Evolutionary conservation across 345 rosid genomes (phyloP), one percentile per base, ranked within the genome.

Genomic region (Populus pruinosa): DNA sequence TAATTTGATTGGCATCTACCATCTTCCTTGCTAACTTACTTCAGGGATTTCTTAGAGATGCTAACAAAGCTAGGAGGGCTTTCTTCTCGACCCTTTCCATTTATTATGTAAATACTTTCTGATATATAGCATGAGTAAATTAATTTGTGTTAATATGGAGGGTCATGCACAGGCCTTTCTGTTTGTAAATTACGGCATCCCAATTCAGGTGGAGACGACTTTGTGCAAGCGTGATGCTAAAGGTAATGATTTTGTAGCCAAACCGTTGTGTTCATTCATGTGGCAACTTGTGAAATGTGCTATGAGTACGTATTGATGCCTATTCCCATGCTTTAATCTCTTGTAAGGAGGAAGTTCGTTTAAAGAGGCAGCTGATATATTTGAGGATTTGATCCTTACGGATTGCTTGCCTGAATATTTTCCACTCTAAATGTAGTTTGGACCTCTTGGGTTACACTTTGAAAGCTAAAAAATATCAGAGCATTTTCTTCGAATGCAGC

Each of bases 141-240:
- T 11, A 55, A 18, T 35, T 38, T 4, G n/a, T 53, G 11, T 20
- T 20, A 20, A 20, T 53, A 20, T 53, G 10, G 59, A 53, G 59
- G 59, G 59, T 53, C 67, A 23, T 27, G 67, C 4, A 12, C 67
- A 59, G 29, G 50, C 62, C n/a, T 33, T 36, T 31, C 41, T 3
- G 41, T 17, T 25, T 83, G 77, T 83, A 73, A 23, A 79, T 79
- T 72, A 13, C 20, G 25, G 13, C 20, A 29, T 76, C 36, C 62
- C 68, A 21, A 43, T 39, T 72, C 36, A 1, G 61, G 25, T 7
- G 61, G 25, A 16, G 55, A 55, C 23, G 8, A 8, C 25, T 20
- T 20, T 53, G 59, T 53, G 59, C 21, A 55, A 8, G 61, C 23
- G 61, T 55, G n/a, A 2, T 21, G 61, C 9, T 20, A 21, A 55